Conservation (phyloP, 805 yeast species). For the Saccharomycopsis sp. region DNA sequence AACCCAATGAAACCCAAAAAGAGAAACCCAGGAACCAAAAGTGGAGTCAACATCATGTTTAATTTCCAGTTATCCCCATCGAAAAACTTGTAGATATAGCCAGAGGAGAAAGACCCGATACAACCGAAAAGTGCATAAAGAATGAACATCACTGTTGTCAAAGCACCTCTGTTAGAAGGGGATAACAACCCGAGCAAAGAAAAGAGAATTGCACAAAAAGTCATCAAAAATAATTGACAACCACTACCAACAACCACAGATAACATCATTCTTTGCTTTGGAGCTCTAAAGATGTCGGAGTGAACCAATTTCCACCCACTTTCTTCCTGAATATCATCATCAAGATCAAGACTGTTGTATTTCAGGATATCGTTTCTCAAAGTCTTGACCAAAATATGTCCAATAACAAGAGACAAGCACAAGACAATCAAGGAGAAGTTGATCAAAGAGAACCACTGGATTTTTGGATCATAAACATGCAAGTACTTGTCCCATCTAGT, state of each 20-base stretch:
- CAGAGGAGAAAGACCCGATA: conserved; percentile 81
- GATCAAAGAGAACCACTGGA: conserved; percentile 91
- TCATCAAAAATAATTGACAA: conserved; percentile 71
- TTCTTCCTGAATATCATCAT: conserved; percentile 70
- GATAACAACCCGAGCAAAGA: conserved; percentile 86
- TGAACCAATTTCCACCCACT: conserved; percentile 95
- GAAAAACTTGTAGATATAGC: conserved; percentile 76
- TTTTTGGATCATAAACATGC: conserved; percentile 83
- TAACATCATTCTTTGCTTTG: conserved; percentile 56
- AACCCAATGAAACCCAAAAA: conserved; percentile 56
- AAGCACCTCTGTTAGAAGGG: conserved; percentile 90
- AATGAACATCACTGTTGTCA: conserved; percentile 82
- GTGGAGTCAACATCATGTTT: conserved; percentile 75
- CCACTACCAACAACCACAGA: conserved; percentile 87
- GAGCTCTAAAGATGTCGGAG: conserved; percentile 91
- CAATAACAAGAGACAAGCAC: conserved; percentile 66
- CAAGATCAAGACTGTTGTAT: conserved; percentile 83
- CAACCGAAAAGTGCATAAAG: conserved; percentile 74
- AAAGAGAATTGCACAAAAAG: conserved; percentile 60
- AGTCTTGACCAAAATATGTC: conserved; percentile 69
- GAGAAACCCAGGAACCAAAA: conserved; percentile 73
- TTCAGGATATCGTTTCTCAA: conserved; percentile 76
- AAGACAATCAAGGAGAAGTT: conserved; percentile 79
- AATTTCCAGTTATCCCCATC: conserved; percentile 88
- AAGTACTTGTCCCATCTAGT: conserved; percentile 98